Conservation (phyloP, 768 basidiomycete species). For the Pleurotus tuber-regium region DNA sequence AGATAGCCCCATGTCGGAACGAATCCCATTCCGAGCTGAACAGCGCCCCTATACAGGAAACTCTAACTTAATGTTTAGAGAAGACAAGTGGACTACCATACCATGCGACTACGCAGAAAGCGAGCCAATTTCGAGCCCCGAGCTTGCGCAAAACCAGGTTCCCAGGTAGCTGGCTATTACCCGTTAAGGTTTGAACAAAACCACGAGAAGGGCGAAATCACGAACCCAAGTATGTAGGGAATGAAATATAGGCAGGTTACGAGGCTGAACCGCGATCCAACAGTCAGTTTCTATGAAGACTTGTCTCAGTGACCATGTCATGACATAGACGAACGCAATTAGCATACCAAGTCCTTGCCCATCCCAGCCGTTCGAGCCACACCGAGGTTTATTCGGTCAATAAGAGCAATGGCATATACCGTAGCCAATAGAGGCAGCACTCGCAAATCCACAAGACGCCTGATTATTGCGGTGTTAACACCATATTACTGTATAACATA, state of each 20-base stretch:
- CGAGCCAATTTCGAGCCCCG: constrained; percentile 43
- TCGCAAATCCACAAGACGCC: constrained; percentile 40
- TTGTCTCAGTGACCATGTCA: constrained; percentile 9
- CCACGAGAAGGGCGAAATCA: constrained; percentile 4
- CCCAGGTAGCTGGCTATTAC: constrained; percentile 42
- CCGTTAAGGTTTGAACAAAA: constrained; percentile 5
- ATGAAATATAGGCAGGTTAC: constrained; percentile 42
- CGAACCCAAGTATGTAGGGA: constrained; percentile 43
- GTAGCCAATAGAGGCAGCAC: constrained; percentile 40
- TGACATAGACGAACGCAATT: neutral
- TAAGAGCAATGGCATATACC: constrained; percentile 40
- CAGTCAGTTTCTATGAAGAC: constrained; percentile 25
- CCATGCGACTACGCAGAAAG: constrained; percentile 40
- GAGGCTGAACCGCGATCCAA: constrained; percentile 37
- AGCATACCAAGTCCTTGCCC: constrained; percentile 34
- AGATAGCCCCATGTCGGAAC: constrained; percentile 39
- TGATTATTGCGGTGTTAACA: constrained; percentile 13
- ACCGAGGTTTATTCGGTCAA: constrained; percentile 43
- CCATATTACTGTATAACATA: neutral
- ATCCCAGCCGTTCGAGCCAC: constrained; percentile 43
- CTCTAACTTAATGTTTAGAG: neutral
- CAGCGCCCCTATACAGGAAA: constrained; percentile 23
- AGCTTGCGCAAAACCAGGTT: constrained; percentile 41
- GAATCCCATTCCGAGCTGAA: constrained; percentile 45
- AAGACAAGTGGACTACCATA: constrained; percentile 2